Evolutionary conservation across 805 yeast species (phyloP).

Genomic region (Torulaspora franciscae): DNA sequence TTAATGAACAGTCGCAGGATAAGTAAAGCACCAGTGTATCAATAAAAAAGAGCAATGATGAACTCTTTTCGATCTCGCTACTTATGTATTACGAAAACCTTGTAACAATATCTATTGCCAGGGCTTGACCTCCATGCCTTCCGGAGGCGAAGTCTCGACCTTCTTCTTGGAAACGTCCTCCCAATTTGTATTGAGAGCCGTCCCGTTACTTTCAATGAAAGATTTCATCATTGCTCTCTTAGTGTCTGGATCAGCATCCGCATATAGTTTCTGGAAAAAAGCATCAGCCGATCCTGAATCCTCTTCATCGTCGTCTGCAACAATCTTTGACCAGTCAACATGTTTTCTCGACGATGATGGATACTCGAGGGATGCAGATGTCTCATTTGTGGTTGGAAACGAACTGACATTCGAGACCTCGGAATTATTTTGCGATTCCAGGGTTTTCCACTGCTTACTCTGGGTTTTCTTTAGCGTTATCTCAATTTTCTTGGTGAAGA

Average conservation of each 20-base stretch:
- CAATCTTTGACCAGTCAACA: slow-evolving; percentile 63
- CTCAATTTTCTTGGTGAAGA: slow-evolving; percentile 74
- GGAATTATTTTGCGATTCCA: slow-evolving; percentile 28
- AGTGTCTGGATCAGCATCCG: slow-evolving; percentile 81
- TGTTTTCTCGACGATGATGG: slow-evolving; percentile 62
- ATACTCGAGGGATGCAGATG: slow-evolving; percentile 35
- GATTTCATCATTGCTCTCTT: slow-evolving; percentile 95
- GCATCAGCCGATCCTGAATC: slow-evolving; percentile 50
- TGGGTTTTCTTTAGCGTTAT: slow-evolving; percentile 48
- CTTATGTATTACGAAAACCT: slow-evolving; percentile 11
- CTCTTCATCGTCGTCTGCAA: slow-evolving; percentile 43
- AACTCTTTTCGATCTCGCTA: neutral
- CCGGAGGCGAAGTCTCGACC: slow-evolving; percentile 70
- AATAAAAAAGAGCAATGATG: neutral
- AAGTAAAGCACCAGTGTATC: neutral
- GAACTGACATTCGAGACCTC: neutral
- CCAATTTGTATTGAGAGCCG: slow-evolving; percentile 93
- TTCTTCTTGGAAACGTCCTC: slow-evolving; percentile 63
- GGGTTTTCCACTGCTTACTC: slow-evolving; percentile 48
- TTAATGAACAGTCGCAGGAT: slow-evolving; percentile 15
- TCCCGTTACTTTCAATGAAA: slow-evolving; percentile 88
- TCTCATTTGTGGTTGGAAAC: neutral
- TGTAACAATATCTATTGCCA: slow-evolving; percentile 37
- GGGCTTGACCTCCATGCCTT: slow-evolving; percentile 57
- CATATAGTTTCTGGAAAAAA: slow-evolving; percentile 71